Base-by-base conservation (phyloP, 768 basidiomycete genomes). In the Obba rivulosa region DNA sequence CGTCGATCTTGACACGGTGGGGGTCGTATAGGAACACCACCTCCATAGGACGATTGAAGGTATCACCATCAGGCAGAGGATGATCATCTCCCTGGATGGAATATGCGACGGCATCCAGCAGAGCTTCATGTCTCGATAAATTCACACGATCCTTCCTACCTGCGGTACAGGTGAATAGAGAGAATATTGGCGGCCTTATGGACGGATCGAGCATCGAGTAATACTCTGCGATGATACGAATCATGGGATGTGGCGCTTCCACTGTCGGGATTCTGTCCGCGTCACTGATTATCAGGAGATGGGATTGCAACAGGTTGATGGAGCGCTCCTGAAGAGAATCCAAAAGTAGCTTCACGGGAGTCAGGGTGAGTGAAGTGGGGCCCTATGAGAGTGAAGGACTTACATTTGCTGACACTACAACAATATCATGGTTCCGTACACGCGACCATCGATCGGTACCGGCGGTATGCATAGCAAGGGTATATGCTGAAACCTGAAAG, bases 1-100 rank as follows among this genome's bases (percentile, higher is more conserved):
- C 74, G 10, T 58, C 55, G 7, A 62, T 53, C n/a, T 56, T 48
- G 8, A 65, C 54, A 17, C 67, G 49, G 36, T 41, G 43, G 22
- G 38, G 14, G 4, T 79, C 78, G 50, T 83, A 86, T 23, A 74
- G 64, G 22, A 85, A 63, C 18, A 85, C 74, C 2, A 75, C 31
- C 23, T 58, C 54, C 39, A 51, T 46, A 10, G 43, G 49, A 1
- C 46, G 49, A 10, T 37, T 20, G 43, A 38, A 45, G 16, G 36
- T 23, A 34, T 44, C 45, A 11, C 24, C 43, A n/a, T 41, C 37
- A 13, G 28, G 28, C 28, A 31, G 13, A 5, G 28, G 28, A 13
- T 31, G 28, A 13, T 31, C 28, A 13, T 31, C 28, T 13, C 28
- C 28, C 13, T 31, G 5, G 28, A 31, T 31, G 28, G 28, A 31